A percentile compares a stretch with the other conserved stretches of the same genome.
phyloP scores from a whole-genome alignment of 2,329 filamentous ascomycete species.

The Lachnellula arida region DNA sequence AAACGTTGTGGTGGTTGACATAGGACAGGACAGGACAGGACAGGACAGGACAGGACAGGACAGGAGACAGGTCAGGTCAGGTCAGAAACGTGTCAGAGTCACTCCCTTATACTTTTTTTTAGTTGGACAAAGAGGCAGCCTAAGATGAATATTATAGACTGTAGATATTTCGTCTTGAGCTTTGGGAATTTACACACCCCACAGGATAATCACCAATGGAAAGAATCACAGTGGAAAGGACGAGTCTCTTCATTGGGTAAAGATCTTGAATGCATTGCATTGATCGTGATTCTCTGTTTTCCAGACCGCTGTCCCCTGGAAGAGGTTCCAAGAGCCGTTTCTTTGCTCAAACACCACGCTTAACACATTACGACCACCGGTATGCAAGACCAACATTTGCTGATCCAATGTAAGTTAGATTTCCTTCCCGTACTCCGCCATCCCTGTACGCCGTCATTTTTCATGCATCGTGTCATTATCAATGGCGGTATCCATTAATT shows the following conservation, averaged over 20 bases:
- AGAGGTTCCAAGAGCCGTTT: constrained; percentile 7
- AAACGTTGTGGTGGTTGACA: no score
- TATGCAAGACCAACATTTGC: constrained; percentile 12
- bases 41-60: no score
- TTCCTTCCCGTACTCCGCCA: constrained; percentile 17
- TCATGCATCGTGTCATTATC: constrained; percentile 25
- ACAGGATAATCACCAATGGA: no score
- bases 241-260: background rate
- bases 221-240: no score
- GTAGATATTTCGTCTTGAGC: no score
- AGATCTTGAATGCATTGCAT: constrained; percentile 2
- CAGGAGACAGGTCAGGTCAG: no score
- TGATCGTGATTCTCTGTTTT: constrained; percentile 10
- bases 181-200: no score
- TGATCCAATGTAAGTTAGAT: constrained; percentile 15
- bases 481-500: constrained; percentile 27
- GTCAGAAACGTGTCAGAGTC: no score
- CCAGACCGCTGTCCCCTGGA: constrained; percentile 7
- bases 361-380: constrained; percentile 24
- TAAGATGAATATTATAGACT: no score
- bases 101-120: no score
- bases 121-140: no score
- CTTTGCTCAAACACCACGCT: constrained; percentile 14
- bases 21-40: no score
- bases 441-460: constrained; percentile 29